Evolutionary conservation across 805 yeast species (phyloP), one percentile per base, ranked within the genome.

Genomic region (Metschnikowia cerradonensis): DNA sequence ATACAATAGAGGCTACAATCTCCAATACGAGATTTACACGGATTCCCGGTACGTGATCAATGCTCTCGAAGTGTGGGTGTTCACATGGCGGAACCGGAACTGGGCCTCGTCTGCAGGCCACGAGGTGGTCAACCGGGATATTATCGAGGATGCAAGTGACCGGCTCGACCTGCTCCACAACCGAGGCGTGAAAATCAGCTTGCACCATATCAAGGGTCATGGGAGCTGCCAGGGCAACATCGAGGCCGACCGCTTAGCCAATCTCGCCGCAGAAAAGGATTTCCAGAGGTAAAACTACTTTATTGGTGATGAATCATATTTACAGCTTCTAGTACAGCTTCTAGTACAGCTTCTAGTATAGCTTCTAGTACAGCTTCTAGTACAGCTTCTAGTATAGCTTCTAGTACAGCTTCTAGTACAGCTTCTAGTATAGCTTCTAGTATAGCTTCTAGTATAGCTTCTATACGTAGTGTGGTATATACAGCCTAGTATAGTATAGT

Each of bases 131-230:
- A 84, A 86, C 63, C 59, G 59, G 37, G 88, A 82, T 52, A 56
- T 85, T 14, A 77, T 86, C 26, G 58, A 72, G 49, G 55, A 56
- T 1, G 54, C 65, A 5, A 40, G 65, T 39, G 51, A 53, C 0
- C 64, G 67, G 17, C 54, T 70, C 40, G 56, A 62, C 0, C 56
- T 58, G 5, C 71, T 85, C 15, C 70, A 75, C 33, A n/a, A 53
- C 0, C 63, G 63, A 46, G 32, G 72, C 62, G 67, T 71, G 57
- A 72, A 70, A 1, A 68, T 88, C 23, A 62, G 67, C 4, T 62
- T 90, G 26, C 65, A 62, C 4, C 82, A 92, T 72, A 92, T 89
- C 4, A 73, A 69, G 51, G 96, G 92, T 0, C 97, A 91, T 64
- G 66, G 73, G 15, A 91, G 88, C 0, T 67, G 71, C 35, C 64